Conservation (phyloP, 495 filamentous ascomycete species). For the Penicillium diatomitis region DNA sequence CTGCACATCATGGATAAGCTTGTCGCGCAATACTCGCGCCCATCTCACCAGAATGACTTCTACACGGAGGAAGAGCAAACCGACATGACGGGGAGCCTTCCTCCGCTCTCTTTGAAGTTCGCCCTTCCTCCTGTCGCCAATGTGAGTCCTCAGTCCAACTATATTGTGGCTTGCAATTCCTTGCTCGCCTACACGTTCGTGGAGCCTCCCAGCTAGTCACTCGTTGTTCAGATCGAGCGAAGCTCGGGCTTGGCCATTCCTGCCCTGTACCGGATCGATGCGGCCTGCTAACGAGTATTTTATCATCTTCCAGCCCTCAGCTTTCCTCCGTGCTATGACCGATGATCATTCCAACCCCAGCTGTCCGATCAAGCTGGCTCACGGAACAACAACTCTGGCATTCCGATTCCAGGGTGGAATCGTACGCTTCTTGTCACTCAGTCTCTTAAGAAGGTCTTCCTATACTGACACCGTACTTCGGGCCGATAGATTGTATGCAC, state of each 20-base stretch:
- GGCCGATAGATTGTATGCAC: constrained; percentile 70
- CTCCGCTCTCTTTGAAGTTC: constrained; percentile 79
- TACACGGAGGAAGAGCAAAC: constrained; percentile 66
- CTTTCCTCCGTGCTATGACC: constrained; percentile 93
- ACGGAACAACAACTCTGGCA: constrained; percentile 96
- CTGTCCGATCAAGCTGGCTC: constrained; percentile 97
- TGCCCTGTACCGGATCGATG: not conserved
- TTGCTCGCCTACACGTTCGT: not conserved
- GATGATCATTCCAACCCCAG: constrained; percentile 94
- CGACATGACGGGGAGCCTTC: constrained; percentile 56
- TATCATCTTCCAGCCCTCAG: constrained; percentile 51
- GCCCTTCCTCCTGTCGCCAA: constrained; percentile 88
- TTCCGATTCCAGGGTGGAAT: constrained; percentile 98
- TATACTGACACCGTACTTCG: not conserved
- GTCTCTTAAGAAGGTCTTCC: not conserved
- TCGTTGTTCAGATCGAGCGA: constrained; percentile 1
- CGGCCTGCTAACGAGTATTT: constrained; percentile 1
- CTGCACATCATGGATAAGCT: constrained; percentile 73
- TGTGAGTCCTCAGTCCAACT: constrained; percentile 39
- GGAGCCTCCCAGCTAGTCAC: not conserved
- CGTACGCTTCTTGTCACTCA: constrained; percentile 23
- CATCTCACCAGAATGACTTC: constrained; percentile 61
- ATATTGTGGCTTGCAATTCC: too few relatives aligned
- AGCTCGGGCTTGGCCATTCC: not conserved
- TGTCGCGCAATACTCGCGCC: constrained; percentile 77